These are phyloP conservation scores for Coniella vitis DNA, from an alignment of 2,329 filamentous ascomycete species.

Conservation along the genomic window DNA sequence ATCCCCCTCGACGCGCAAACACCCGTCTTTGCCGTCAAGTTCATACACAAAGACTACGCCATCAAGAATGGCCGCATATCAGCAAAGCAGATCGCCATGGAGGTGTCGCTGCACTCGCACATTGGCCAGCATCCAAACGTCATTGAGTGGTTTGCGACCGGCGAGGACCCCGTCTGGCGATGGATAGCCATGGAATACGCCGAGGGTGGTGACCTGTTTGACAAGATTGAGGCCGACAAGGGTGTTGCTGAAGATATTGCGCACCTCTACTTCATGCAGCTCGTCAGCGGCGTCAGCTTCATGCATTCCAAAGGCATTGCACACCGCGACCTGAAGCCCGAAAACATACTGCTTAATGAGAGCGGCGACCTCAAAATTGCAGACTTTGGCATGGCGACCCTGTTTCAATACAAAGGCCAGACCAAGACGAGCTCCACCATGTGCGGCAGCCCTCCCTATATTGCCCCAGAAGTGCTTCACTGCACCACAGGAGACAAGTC, in stretches of 20 bases:
- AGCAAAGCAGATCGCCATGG: slow-evolving; percentile 83
- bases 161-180: slow-evolving; percentile 79
- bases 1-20: slow-evolving; percentile 60
- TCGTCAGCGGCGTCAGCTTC: slow-evolving; percentile 83
- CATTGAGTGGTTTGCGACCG: slow-evolving; percentile 84
- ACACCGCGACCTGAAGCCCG: slow-evolving; percentile 86
- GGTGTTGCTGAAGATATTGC: slow-evolving; percentile 93
- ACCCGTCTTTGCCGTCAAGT: slow-evolving; percentile 93
- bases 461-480: slow-evolving; percentile 81
- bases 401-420: slow-evolving; percentile 84
- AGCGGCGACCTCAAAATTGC: slow-evolving; percentile 88
- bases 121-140: slow-evolving; percentile 88
- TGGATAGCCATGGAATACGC: slow-evolving; percentile 99
- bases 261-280: slow-evolving; percentile 91
- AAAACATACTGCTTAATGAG: slow-evolving; percentile 85
- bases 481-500: slow-evolving; percentile 44
- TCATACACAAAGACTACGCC: slow-evolving; percentile 97
- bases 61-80: slow-evolving; percentile 82
- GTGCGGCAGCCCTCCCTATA: slow-evolving; percentile 94
- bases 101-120: slow-evolving; percentile 82
- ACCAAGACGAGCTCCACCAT: slow-evolving; percentile 80
- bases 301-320: slow-evolving; percentile 95
- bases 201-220: slow-evolving; percentile 91
- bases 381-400: slow-evolving; percentile 90
- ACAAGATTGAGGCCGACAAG: slow-evolving; percentile 98